Evolutionary conservation across 495 filamentous ascomycete species (phyloP), one percentile per base, ranked within the genome.

Genomic region (Usnea hakonensis): DNA sequence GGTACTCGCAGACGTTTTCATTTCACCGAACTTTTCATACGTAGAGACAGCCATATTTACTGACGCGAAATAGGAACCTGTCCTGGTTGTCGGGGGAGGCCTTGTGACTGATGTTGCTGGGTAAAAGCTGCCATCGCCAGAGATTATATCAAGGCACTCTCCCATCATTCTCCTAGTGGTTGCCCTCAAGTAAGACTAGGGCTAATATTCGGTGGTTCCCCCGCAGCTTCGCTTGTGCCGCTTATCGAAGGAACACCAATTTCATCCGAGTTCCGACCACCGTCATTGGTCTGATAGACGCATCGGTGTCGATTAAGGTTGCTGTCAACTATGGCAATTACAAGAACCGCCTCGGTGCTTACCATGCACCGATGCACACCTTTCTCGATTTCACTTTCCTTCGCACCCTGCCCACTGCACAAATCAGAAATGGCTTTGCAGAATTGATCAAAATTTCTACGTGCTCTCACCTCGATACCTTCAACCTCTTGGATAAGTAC

Each of bases 371-470:
- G 1, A 73, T 81, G 53, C 81, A 85, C 60, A 86, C 85, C 30
- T 86, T 87, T 72, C 78, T 87, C 44, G 84, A 87, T 67, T 87
- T 85, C 71, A 79, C 75, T 26, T 87, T 87, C 73, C 75, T 87
- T 5, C 79, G 78, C 17, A 84, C 80, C 5, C 70, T 87, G 3
- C 82, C 85, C 0, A 76, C 69, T 13, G 78, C 81, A 1, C 85
- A 87, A 68, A 78, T 86, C 61, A 76, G 85, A 43, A 87, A 87
- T 64, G 83, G 84, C 2, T 86, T 87, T 65, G 84, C 83, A 33
- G 84, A 87, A 68, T 64, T 87, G 56, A 84, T 87, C 75, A 87
- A 87, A 71, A 86, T 87, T 38, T 84, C 82, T 0, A 83, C 82
- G 21, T 86, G 85, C 64, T 80, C 84, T 13, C 81, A 87, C 61